Percentiles rank a stretch among this genome's conserved stretches.
Conservation (phyloP, 495 filamentous ascomycete species). For the Hypoxylon crocopeplum region DNA sequence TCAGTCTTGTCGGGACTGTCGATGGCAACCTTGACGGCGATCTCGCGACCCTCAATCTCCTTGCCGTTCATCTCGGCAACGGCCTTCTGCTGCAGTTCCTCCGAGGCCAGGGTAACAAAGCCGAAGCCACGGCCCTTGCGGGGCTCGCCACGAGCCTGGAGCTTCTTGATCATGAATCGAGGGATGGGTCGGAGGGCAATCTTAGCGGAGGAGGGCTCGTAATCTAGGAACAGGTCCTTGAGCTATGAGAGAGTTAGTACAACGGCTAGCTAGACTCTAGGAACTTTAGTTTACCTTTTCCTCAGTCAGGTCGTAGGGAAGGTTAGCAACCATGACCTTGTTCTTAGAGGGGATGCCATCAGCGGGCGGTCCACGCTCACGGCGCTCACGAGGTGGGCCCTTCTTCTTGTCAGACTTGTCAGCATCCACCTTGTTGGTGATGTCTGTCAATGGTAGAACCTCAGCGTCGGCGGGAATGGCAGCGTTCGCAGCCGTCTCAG, state of each 20-base stretch:
- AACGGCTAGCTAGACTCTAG: not conserved
- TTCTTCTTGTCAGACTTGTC: slow-evolving; percentile 57
- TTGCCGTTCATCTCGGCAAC: slow-evolving; percentile 98
- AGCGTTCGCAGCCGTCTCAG: slow-evolving; percentile 53
- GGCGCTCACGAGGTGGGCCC: slow-evolving; percentile 64
- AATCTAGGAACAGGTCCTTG: slow-evolving; percentile 91
- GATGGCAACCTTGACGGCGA: slow-evolving; percentile 99
- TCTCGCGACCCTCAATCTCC: slow-evolving; percentile 97
- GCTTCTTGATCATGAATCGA: slow-evolving; percentile 99
- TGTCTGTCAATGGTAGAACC: slow-evolving; percentile 60
- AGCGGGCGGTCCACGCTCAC: slow-evolving; percentile 92
- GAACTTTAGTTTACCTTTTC: slow-evolving; percentile 74
- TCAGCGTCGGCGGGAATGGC: slow-evolving; percentile 52
- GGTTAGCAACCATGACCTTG: slow-evolving; percentile 99
- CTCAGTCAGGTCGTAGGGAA: slow-evolving; percentile 96
- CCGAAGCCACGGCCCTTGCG: slow-evolving; percentile 99
- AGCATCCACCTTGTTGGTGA: slow-evolving; percentile 57
- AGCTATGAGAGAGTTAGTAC: slow-evolving; percentile 69
- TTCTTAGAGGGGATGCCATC: slow-evolving; percentile 98
- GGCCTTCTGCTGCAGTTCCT: slow-evolving; percentile 96
- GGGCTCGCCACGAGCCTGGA: slow-evolving; percentile 94
- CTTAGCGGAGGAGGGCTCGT: slow-evolving; percentile 91
- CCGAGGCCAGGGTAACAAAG: slow-evolving; percentile 93
- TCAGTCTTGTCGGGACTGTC: slow-evolving; percentile 99
- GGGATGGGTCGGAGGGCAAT: slow-evolving; percentile 98